Base-by-base conservation (phyloP, 768 basidiomycete genomes). In the Boletus rubroflammeus region DNA sequence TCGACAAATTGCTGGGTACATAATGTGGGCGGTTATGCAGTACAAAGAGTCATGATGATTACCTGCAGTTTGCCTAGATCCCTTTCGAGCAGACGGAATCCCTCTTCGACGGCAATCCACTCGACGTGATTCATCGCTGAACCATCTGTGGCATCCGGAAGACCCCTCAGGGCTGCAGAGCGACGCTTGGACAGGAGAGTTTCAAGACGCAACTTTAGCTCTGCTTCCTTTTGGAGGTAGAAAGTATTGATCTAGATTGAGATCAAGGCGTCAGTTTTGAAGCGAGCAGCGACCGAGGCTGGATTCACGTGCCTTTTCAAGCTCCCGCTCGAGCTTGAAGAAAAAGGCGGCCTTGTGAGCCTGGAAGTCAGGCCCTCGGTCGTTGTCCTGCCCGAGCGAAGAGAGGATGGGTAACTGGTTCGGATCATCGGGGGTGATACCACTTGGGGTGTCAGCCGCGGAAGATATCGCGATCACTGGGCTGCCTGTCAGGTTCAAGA, bases 311-410 rank as follows among this genome's bases (percentile, higher is more conserved):
- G 89, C 96, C 84, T 98, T 99, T 74, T 98, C 97, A 21, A 98
- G 76, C 71, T 99, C 97, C 21, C 96, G 82, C 70, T 98, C 95
- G 0, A 99, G 82, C 70, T 95, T 98, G 81, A 97, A 98, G 78
- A 99, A 98, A 78, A 98, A 99, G 1, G 93, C 93, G 4, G 95
- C 91, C 67, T 95, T 93, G 76, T 96, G 93, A 14, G 94, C 93
- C 65, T 89, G 91, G 62, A 98, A 94, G 65, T 91, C 88, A 17
- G 88, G 82, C 1, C 90, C 86, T 53, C 90, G 76, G 61, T 86
- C 87, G 29, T 81, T 80, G 66, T 90, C 86, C 62, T 85, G 79
- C 21, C 79, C 78, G 6, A 83, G 76, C 10, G 78, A 73, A 34
- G 86, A 77, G 58, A 87, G 80, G 59, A 88, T 78, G 39, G 82